These are phyloP conservation scores for Termitomyces sp. DNA, from an alignment of 768 basidiomycete genomes.

Conservation along the genomic window DNA sequence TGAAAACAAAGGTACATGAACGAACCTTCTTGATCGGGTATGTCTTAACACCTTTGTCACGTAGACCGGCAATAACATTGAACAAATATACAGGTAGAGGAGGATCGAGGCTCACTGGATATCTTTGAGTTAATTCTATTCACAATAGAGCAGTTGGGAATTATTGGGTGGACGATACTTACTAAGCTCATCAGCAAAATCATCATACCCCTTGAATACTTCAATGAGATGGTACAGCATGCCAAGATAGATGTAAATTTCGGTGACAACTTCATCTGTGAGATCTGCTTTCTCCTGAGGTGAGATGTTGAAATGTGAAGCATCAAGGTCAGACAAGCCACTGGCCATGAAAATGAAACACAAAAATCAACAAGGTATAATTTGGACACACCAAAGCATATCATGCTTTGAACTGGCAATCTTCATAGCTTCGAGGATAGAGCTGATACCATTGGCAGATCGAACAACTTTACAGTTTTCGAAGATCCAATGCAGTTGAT, in stretches of 20 bases:
- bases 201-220: conserved; percentile 87
- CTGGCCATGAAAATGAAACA: conserved; percentile 30
- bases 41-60: conserved; percentile 90
- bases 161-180: conserved; percentile 27
- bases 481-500: conserved; percentile 94
- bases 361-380: background rate
- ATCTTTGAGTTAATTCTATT: background rate
- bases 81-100: conserved; percentile 92
- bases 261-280: conserved; percentile 86
- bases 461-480: conserved; percentile 89
- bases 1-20: conserved; percentile 8
- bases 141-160: background rate
- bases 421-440: conserved; percentile 84
- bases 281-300: conserved; percentile 68
- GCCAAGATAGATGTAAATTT: conserved; percentile 89
- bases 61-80: conserved; percentile 81
- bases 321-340: conserved; percentile 70
- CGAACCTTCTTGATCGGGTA: conserved; percentile 96
- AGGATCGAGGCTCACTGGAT: conserved; percentile 88
- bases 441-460: conserved; percentile 74
- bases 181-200: conserved; percentile 97
- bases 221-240: conserved; percentile 96
- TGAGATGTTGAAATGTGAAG: conserved; percentile 65
- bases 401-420: conserved; percentile 87
- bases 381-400: conserved; percentile 52